Evolutionary conservation across 331 rosid genomes (phyloP).

Genomic region (Dryas integrifolia): DNA sequence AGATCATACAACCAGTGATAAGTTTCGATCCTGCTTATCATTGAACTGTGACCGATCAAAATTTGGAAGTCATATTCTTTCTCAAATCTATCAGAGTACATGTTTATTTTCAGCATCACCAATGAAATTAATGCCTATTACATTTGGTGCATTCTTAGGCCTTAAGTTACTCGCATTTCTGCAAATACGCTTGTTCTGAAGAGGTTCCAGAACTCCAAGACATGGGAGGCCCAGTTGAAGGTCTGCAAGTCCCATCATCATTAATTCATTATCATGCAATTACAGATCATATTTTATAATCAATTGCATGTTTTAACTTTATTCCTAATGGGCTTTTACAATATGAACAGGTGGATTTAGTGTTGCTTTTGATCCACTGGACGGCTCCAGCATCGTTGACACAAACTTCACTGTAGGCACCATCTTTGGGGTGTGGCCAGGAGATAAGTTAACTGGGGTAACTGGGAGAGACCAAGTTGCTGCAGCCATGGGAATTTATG

Average conservation of each 20-base stretch:
- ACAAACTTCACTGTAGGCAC: conserved; percentile 98
- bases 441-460: conserved; percentile 83
- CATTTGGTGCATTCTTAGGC: conserved; percentile 44
- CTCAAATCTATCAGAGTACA: not conserved
- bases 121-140: not conserved
- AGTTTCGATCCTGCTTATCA: not conserved
- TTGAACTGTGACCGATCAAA: too few species aligned
- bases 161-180: conserved; percentile 80
- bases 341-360: conserved; percentile 80
- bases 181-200: conserved; percentile 97
- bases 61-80: not conserved
- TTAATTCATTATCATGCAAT: not conserved
- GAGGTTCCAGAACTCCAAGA: conserved; percentile 94
- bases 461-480: conserved; percentile 94
- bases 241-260: conserved; percentile 30
- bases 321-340: not conserved
- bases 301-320: too few species aligned
- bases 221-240: conserved; percentile 97
- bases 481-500: conserved; percentile 96
- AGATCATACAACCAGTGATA: not conserved
- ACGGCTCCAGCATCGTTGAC: conserved; percentile 95
- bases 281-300: not conserved
- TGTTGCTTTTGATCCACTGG: conserved; percentile 98
- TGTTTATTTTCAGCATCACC: not conserved
- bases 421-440: conserved; percentile 98